Conservation (phyloP, 441 rosid genomes). For the Syzygium malaccense region DNA sequence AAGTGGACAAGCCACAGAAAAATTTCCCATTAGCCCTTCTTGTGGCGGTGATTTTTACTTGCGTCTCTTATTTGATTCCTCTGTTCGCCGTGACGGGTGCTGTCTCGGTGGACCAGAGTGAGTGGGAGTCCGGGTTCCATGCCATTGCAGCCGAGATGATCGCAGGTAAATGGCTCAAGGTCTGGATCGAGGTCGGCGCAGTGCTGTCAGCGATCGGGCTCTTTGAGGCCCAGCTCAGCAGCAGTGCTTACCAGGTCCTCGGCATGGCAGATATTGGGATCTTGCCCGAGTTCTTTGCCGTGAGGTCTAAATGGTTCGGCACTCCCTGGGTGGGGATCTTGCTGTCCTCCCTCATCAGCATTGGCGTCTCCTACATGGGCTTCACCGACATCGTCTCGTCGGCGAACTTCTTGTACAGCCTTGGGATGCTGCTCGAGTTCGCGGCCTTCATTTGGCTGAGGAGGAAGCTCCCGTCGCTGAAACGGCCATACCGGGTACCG, state of each 20-base stretch:
- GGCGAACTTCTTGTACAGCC: slow-evolving; percentile 67
- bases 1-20: slow-evolving; percentile 66
- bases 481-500: slow-evolving; percentile 67
- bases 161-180: slow-evolving; percentile 41
- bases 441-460: slow-evolving; percentile 70
- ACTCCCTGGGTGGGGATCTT: slow-evolving; percentile 86
- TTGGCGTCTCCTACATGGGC: slow-evolving; percentile 44
- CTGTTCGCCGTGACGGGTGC: slow-evolving; percentile 27
- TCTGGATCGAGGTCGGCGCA: slow-evolving; percentile 43
- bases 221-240: slow-evolving; percentile 42
- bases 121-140: background rate
- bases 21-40: slow-evolving; percentile 18
- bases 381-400: slow-evolving; percentile 57
- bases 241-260: slow-evolving; percentile 32
- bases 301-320: slow-evolving; percentile 48
- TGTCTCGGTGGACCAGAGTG: slow-evolving; percentile 12
- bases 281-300: slow-evolving; percentile 32
- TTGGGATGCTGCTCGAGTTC: slow-evolving; percentile 77
- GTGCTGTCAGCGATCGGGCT: slow-evolving; percentile 28
- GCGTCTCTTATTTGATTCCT: background rate
- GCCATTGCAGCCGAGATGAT: slow-evolving; percentile 34
- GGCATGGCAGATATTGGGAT: slow-evolving; percentile 45
- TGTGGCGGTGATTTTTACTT: background rate
- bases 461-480: slow-evolving; percentile 31
- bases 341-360: slow-evolving; percentile 38